Conservation (phyloP, 2,329 filamentous ascomycete species). For the Ceratocystiopsis minuta region DNA sequence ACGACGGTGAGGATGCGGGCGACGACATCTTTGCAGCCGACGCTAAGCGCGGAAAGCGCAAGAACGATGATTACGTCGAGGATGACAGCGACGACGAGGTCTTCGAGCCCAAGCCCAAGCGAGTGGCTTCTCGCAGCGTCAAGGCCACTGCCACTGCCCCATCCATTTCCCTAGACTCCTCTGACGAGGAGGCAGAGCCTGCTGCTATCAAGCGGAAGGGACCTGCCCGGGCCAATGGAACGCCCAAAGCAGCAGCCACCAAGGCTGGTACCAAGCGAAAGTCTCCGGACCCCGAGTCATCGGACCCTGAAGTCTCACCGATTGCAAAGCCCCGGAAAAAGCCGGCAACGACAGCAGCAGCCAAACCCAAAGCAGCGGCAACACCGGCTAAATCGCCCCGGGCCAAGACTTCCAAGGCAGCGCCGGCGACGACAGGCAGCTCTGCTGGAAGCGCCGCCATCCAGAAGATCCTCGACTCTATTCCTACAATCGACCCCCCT, state of each 20-base stretch:
- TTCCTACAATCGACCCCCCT: conserved; percentile 66
- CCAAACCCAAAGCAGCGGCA: conserved; percentile 4
- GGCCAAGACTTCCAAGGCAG: neutral
- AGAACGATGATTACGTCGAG: conserved; percentile 57
- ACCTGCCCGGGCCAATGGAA: neutral
- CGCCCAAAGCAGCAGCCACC: neutral
- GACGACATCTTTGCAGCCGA: conserved; percentile 74
- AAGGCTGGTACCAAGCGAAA: conserved; percentile 30
- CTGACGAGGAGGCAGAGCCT: conserved; percentile 15
- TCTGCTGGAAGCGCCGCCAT: conserved; percentile 17
- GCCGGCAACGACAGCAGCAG: conserved; percentile 21
- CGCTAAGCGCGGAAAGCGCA: conserved; percentile 45
- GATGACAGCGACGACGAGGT: conserved; percentile 35
- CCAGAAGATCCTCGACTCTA: conserved; percentile 72
- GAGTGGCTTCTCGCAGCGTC: conserved; percentile 26
- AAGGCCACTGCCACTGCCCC: conserved; percentile 16
- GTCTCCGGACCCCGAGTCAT: conserved; percentile 32
- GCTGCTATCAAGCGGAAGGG: conserved; percentile 17
- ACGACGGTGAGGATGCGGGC: conserved; percentile 52
- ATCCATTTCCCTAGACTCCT: conserved; percentile 9
- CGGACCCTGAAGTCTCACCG: conserved; percentile 31
- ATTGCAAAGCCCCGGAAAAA: conserved; percentile 39
- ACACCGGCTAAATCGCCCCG: conserved; percentile 3
- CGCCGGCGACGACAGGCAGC: neutral
- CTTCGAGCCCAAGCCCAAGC: conserved; percentile 40